Percentiles rank a stretch among this genome's conserved stretches.
phyloP scores from a whole-genome alignment of 441 rosid species.

The Eruca vesicaria region DNA sequence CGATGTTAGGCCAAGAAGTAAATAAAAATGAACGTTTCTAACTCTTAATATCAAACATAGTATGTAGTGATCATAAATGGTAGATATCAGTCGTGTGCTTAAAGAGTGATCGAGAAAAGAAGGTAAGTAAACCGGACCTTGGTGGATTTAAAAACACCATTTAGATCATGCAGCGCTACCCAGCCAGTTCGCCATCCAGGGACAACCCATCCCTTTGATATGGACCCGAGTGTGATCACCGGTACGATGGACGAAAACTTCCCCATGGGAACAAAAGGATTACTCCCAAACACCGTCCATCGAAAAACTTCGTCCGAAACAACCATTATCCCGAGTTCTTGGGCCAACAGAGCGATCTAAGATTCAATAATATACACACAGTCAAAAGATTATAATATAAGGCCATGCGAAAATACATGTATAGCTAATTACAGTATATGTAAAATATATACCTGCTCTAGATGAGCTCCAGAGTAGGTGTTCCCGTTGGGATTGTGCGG shows the following conservation, averaged over 20 bases:
- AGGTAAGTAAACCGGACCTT: conserved; percentile 34
- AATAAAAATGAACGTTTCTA: neutral
- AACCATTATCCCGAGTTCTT: conserved; percentile 54
- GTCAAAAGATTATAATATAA: neutral
- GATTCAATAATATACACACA: neutral
- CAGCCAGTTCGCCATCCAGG: conserved; percentile 67
- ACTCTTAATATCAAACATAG: neutral
- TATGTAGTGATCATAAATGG: neutral
- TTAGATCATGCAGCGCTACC: conserved; percentile 44
- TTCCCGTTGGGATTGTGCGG: conserved; percentile 57
- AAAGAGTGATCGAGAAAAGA: conserved; percentile 26
- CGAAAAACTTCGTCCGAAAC: conserved; percentile 59
- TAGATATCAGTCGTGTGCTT: neutral
- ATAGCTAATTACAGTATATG: neutral
- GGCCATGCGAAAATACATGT: neutral
- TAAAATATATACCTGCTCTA: conserved; percentile 36
- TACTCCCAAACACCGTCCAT: conserved; percentile 42
- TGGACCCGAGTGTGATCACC: conserved; percentile 50
- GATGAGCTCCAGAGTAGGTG: conserved; percentile 40
- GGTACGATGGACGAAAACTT: conserved; percentile 51
- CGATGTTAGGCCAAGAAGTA: neutral
- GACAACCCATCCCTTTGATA: conserved; percentile 65
- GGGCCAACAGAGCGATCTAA: conserved; percentile 50
- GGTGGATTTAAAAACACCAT: conserved; percentile 35
- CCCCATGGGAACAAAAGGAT: conserved; percentile 35